A percentile compares a stretch with the other conserved stretches of the same genome.
These are phyloP conservation scores for Neurospora tetraspora DNA, from an alignment of 495 filamentous ascomycete species.

Conservation along the genomic window DNA sequence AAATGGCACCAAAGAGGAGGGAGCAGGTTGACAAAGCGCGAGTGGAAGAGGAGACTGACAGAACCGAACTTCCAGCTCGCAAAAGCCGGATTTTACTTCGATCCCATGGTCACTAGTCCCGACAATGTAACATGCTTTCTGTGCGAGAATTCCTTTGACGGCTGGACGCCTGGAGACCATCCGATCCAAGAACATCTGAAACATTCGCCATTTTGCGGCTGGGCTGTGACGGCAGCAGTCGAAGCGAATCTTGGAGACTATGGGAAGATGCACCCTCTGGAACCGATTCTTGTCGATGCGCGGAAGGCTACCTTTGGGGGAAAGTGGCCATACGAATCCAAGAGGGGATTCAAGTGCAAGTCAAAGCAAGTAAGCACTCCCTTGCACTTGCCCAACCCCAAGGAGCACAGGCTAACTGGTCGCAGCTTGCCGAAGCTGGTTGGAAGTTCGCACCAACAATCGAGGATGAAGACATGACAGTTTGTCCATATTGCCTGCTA, in stretches of 20 bases:
- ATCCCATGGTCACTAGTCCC: conserved; percentile 57
- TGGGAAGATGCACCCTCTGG: conserved; percentile 60
- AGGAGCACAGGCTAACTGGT: conserved; percentile 12
- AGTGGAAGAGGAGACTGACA: conserved; percentile 1
- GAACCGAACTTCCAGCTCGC: conserved; percentile 52
- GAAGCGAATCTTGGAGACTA: conserved; percentile 55
- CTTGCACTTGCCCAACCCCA: not conserved
- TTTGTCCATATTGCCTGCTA: conserved; percentile 78
- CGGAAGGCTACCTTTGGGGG: conserved; percentile 69
- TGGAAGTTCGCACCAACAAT: conserved; percentile 84
- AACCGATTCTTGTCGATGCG: conserved; percentile 59
- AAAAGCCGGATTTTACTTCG: conserved; percentile 81
- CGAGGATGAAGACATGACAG: conserved; percentile 74
- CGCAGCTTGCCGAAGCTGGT: conserved; percentile 78
- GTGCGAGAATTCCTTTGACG: conserved; percentile 68
- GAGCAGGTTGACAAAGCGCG: not conserved
- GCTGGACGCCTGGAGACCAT: conserved; percentile 80
- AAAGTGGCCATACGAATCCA: conserved; percentile 80
- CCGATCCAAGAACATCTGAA: conserved; percentile 76
- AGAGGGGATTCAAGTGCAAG: conserved; percentile 81
- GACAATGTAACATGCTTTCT: conserved; percentile 89
- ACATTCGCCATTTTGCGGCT: conserved; percentile 71
- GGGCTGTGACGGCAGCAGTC: conserved; percentile 72
- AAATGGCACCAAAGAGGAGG: not conserved
- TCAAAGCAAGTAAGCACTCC: conserved; percentile 58